Conservation (phyloP, 1,139 yeast genomes). For the Geotrichum siamense region DNA sequence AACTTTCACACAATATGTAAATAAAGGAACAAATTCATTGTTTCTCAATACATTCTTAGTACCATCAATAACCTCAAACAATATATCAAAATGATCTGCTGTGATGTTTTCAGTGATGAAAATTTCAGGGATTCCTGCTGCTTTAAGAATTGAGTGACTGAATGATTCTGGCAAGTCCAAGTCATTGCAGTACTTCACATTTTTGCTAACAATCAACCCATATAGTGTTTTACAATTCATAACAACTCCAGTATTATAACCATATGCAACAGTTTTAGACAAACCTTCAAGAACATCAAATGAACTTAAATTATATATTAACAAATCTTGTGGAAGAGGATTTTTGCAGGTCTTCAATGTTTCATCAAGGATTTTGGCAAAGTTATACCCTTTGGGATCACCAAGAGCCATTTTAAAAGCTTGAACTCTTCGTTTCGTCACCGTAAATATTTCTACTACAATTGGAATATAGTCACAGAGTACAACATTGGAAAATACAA, state of each 20-base stretch:
- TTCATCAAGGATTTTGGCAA: slow-evolving; percentile 2
- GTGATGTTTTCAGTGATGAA: not conserved
- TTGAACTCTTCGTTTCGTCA: slow-evolving; percentile 4
- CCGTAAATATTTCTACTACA: slow-evolving; percentile 1
- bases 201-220: not conserved
- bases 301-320: slow-evolving; percentile 4
- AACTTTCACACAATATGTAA: slow-evolving; percentile 8
- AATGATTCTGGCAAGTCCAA: not conserved
- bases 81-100: slow-evolving; percentile 4
- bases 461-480: slow-evolving; percentile 10
- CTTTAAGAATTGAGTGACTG: not conserved
- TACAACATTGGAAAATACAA: slow-evolving; percentile 5
- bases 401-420: not conserved
- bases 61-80: slow-evolving; percentile 14
- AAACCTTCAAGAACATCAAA: slow-evolving; percentile 3
- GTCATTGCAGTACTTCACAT: slow-evolving; percentile 5
- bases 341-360: slow-evolving; percentile 7
- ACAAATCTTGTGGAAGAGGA: slow-evolving; percentile 7
- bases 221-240: slow-evolving; percentile 10
- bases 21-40: slow-evolving; percentile 4
- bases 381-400: not conserved
- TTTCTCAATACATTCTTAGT: slow-evolving; percentile 8
- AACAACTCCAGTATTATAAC: not conserved
- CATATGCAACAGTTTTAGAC: not conserved
- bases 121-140: slow-evolving; percentile 6